Conservation (phyloP, 176 grass and related monocot genomes). For the Aegilops tauschii region DNA sequence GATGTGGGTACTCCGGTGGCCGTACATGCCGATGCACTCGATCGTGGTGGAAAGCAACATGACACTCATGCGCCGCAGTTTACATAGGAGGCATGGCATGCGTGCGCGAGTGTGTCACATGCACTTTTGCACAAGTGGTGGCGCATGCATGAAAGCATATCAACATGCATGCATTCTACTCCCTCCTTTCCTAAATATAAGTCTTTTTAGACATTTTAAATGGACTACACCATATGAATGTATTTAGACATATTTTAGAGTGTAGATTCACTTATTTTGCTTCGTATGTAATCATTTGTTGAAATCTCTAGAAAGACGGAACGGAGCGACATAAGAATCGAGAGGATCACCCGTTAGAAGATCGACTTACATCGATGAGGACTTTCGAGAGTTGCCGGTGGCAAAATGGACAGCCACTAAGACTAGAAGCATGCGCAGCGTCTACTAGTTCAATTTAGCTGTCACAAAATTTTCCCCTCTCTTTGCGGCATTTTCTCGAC, state of each 20-base stretch:
- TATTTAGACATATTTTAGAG: no score
- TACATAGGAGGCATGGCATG: no score
- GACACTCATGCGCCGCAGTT: background rate
- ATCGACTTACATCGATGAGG: background rate
- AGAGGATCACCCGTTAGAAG: background rate
- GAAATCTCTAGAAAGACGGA: no score
- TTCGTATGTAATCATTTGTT: no score
- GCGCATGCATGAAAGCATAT: background rate
- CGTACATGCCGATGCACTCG: background rate
- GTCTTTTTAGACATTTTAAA: no score
- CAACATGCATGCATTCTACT: background rate
- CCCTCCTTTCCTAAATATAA: no score
- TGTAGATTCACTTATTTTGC: no score
- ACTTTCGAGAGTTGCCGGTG: background rate
- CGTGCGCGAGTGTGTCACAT: background rate
- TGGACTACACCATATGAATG: no score
- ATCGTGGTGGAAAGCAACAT: background rate
- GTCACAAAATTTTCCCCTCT: no score
- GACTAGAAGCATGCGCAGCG: no score
- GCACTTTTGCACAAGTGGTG: background rate
- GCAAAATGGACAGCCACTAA: background rate
- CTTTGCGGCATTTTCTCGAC: no score
- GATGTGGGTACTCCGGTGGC: background rate
- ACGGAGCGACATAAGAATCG: background rate
- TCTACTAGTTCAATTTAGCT: no score